phyloP scores from a whole-genome alignment of 352 stramenopile species.

The Pythium myriotylum region DNA sequence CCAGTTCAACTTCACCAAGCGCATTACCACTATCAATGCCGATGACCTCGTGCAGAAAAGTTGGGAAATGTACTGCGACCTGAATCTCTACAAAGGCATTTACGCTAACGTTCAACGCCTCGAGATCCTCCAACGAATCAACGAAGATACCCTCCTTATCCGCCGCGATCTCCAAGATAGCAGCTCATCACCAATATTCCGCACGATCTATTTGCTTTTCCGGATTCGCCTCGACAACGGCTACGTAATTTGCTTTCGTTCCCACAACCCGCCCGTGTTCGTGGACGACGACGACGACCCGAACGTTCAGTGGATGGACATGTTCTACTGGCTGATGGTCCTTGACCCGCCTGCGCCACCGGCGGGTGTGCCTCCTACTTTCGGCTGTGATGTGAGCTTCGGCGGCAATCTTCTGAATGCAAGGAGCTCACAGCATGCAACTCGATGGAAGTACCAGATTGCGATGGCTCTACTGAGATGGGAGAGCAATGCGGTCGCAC shows the following conservation, averaged over 20 bases:
- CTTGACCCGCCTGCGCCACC: slow-evolving; percentile 35
- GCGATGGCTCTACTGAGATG: slow-evolving; percentile 74
- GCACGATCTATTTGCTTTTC: slow-evolving; percentile 77
- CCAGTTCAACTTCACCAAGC: slow-evolving; percentile 83
- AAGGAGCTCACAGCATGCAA: slow-evolving; percentile 60
- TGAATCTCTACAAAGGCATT: slow-evolving; percentile 74
- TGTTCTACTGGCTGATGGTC: slow-evolving; percentile 82
- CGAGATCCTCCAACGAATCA: slow-evolving; percentile 76
- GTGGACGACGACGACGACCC: slow-evolving; percentile 58
- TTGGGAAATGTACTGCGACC: slow-evolving; percentile 84
- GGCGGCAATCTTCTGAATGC: slow-evolving; percentile 71
- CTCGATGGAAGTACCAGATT: slow-evolving; percentile 83
- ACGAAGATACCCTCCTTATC: slow-evolving; percentile 79
- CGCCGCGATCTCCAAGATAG: slow-evolving; percentile 72
- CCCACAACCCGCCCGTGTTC: slow-evolving; percentile 62
- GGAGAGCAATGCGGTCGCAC: slow-evolving; percentile 79
- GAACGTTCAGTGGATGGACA: slow-evolving; percentile 79
- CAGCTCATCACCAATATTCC: slow-evolving; percentile 61
- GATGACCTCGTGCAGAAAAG: slow-evolving; percentile 75
- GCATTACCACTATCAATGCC: slow-evolving; percentile 58
- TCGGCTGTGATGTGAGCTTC: slow-evolving; percentile 65
- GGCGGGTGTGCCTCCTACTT: slow-evolving; percentile 7
- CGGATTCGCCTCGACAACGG: slow-evolving; percentile 56
- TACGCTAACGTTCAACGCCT: slow-evolving; percentile 80
- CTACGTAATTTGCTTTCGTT: slow-evolving; percentile 75